A percentile compares a stretch with the other conserved stretches of the same genome.
These are phyloP conservation scores for Nakataea oryzae DNA, from an alignment of 2,329 filamentous ascomycete genomes.

Conservation along the genomic window DNA sequence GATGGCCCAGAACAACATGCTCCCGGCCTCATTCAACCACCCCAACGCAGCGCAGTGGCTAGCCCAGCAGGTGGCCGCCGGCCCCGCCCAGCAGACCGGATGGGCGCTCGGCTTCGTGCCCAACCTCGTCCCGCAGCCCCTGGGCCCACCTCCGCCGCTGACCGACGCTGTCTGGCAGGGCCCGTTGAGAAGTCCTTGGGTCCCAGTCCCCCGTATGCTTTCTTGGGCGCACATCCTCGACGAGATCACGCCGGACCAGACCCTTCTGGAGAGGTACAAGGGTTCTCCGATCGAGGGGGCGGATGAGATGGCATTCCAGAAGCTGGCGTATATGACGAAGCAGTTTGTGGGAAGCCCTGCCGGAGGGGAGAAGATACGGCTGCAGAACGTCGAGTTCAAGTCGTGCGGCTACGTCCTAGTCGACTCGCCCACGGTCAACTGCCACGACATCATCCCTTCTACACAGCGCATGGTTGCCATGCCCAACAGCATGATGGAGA, in stretches of 20 bases:
- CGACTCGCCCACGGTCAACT: conserved; percentile 21
- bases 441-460: conserved; percentile 20
- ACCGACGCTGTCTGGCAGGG: neutral
- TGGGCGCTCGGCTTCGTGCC: neutral
- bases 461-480: conserved; percentile 9
- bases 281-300: neutral
- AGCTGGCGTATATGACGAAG: neutral
- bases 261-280: conserved; percentile 6
- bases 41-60: neutral
- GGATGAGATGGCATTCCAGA: neutral
- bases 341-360: neutral
- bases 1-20: neutral
- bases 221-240: conserved; percentile 32
- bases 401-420: conserved; percentile 52
- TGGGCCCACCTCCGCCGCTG: neutral
- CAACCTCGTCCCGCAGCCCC: neutral
- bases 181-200: neutral
- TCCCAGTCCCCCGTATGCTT: conserved; percentile 16
- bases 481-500: conserved; percentile 5
- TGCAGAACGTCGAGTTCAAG: conserved; percentile 36
- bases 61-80: neutral
- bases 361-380: conserved; percentile 12
- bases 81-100: neutral
- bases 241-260: conserved; percentile 26
- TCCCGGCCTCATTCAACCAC: neutral